Evolutionary conservation across 176 grass and related monocot genomes (phyloP).

Genomic region (Phoenix roebelenii): DNA sequence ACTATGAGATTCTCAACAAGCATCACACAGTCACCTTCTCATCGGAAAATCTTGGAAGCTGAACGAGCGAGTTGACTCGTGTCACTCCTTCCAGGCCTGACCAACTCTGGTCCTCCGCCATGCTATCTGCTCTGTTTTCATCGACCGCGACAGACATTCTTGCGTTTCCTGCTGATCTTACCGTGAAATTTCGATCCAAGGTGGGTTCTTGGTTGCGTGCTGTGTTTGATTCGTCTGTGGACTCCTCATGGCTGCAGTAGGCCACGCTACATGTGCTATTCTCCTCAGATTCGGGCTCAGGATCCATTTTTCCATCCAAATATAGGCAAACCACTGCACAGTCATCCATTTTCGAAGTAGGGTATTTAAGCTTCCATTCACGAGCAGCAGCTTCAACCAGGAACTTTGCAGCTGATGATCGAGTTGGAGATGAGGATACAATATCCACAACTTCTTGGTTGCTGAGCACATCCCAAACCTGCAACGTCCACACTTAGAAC

Average conservation of each 20-base stretch:
- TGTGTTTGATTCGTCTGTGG: constrained; percentile 33
- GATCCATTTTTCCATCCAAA: constrained; percentile 65
- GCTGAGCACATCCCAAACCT: constrained; percentile 98
- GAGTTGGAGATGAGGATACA: constrained; percentile 49
- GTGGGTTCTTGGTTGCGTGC: constrained; percentile 36
- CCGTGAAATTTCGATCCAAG: constrained; percentile 64
- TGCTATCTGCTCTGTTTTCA: constrained; percentile 19
- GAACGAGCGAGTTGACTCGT: constrained; percentile 80
- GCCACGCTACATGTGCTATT: constrained; percentile 32
- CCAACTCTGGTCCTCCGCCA: constrained; percentile 42
- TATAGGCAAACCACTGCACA: constrained; percentile 84
- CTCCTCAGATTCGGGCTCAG: constrained; percentile 35
- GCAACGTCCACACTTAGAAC: constrained; percentile 18
- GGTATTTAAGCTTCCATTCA: constrained; percentile 93
- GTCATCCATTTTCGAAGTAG: constrained; percentile 77
- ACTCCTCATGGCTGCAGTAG: constrained; percentile 37
- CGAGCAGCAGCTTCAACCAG: constrained; percentile 71
- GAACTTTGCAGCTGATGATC: constrained; percentile 49
- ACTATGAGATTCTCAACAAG: not conserved
- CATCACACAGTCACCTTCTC: constrained; percentile 48
- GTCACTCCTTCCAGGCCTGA: constrained; percentile 82
- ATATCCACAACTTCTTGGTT: constrained; percentile 92
- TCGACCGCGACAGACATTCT: constrained; percentile 23
- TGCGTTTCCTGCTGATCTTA: constrained; percentile 35
- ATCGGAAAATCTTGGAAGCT: constrained; percentile 83